Base-by-base conservation (phyloP, 176 grass and related monocot genomes). In the Oryza officinalis region DNA sequence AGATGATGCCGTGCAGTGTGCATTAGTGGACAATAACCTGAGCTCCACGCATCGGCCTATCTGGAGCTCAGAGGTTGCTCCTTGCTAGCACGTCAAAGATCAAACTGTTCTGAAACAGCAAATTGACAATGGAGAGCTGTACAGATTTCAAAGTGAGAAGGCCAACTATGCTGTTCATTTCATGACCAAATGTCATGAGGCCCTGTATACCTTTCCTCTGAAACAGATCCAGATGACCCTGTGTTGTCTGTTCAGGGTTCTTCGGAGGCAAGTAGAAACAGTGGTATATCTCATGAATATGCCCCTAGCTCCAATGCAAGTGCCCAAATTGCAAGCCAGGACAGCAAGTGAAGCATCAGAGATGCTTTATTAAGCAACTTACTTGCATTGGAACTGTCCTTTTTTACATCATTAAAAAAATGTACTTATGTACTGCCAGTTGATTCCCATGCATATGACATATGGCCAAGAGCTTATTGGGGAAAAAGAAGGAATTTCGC, bases 51-150 rank as follows among this genome's bases (percentile, higher is more conserved):
- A 74, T 69, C 72, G 27, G 26, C 32, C 49, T 33, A 78, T 27
- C 57, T 31, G 40, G 63, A 52, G 10, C 10, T 40, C 57, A 86
- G 68, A 32, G 40, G 28, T 74, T 54, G 27, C 47, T 50, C 17
- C 45, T 76, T 84, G 22, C 10, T 40, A 38, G 31, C 41, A 65
- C 38, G 37, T 8, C 69, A 32, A 65, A 41, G 40, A 41, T 41
- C 40, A 41, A 31, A 63, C 81, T 65, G 40, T n/a, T 65, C 54
- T 33, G 54, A 65, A 70, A 82, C 41, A 83, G 31, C 35, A 64
- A 40, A 23, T 71, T 76, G 54, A 77, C 77, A 69, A 47, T 49
- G 10, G 20, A 32, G 27, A 40, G 12, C 50, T 76, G 47, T 69
- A 46, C 37, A 75, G 59, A 65, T 63, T 28, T 38, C 66, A 18